Evolutionary conservation across 305 asterid genomes (phyloP).

Genomic region (Fraxinus albicans): DNA sequence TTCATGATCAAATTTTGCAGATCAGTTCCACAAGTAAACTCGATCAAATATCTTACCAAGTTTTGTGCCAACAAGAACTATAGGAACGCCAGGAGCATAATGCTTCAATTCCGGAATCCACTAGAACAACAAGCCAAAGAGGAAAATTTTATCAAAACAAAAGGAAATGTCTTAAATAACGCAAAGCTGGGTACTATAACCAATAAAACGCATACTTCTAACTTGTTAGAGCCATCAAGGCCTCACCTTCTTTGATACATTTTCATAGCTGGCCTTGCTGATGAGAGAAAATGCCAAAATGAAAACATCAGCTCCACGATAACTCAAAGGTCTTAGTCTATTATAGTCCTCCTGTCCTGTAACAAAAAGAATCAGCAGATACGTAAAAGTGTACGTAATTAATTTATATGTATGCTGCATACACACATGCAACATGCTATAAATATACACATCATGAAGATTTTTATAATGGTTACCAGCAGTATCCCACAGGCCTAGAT

Average conservation of each 20-base stretch:
- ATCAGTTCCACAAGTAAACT: background rate
- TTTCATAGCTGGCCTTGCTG: conserved; percentile 98
- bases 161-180: background rate
- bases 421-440: conserved; percentile 3
- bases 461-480: conserved; percentile 63
- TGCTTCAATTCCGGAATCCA: conserved; percentile 99
- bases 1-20: background rate
- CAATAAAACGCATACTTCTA: conserved; percentile 2
- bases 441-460: background rate
- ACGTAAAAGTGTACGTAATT: background rate
- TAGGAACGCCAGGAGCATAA: conserved; percentile 96
- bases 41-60: conserved; percentile 59
- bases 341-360: conserved; percentile 98
- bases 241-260: conserved; percentile 88
- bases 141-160: conserved; percentile 24
- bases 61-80: conserved; percentile 93
- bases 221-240: conserved; percentile 7
- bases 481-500: conserved; percentile 98
- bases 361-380: background rate
- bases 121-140: conserved; percentile 41
- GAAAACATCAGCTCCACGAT: conserved; percentile 99
- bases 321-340: conserved; percentile 92
- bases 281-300: conserved; percentile 96
- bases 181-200: background rate
- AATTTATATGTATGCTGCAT: background rate